Evolutionary conservation across 139 green algal species (phyloP), one percentile per base, ranked within the genome.

Genomic region (Tetradesmus lagerheimii): DNA sequence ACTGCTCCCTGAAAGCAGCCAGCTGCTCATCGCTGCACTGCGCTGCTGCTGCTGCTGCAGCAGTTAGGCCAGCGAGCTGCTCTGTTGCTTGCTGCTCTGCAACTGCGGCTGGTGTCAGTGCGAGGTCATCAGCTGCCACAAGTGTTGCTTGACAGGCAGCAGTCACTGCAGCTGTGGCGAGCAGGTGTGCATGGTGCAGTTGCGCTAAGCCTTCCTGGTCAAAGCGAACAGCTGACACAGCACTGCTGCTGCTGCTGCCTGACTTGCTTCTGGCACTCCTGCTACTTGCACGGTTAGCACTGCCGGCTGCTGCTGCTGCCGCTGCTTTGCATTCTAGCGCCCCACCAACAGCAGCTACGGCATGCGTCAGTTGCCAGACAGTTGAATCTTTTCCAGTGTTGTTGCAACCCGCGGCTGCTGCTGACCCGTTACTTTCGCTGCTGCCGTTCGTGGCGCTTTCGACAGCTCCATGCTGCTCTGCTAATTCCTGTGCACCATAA

Each of bases 391-490:
- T 38, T 11, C 29, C 6, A 39, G n/a, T 9, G 23, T 4, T 41
- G 20, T 9, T 71, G 16, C 57, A 15, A 4, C 31, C 20, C n/a
- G 8, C 57, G 31, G 57, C 57, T 71, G 20, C 57, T n/a, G n/a
- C 25, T 71, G 2, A 1, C 16, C 25, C 31, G 57, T 6, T 23
- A 31, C 4, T 8, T 31, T 31, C 57, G 0, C 57, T 47, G 9
- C 39, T 84, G 79, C 79, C n/a, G n/a, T n/a, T n/a, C n/a, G n/a
- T n/a, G n/a, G n/a, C n/a, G n/a, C n/a, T n/a, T n/a, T n/a, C n/a
- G n/a, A n/a, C n/a, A n/a, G n/a, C n/a, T n/a, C n/a, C n/a, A n/a
- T 84, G 79, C 79, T 84, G 79, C 79, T 84, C 77, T 83, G 77
- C 38, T 57, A 39, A 39, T 57, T 39, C 77, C 31, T 39, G 20